These are phyloP conservation scores for Trichoderma gracile DNA, from an alignment of 2,329 filamentous ascomycete species.

Conservation along the genomic window DNA sequence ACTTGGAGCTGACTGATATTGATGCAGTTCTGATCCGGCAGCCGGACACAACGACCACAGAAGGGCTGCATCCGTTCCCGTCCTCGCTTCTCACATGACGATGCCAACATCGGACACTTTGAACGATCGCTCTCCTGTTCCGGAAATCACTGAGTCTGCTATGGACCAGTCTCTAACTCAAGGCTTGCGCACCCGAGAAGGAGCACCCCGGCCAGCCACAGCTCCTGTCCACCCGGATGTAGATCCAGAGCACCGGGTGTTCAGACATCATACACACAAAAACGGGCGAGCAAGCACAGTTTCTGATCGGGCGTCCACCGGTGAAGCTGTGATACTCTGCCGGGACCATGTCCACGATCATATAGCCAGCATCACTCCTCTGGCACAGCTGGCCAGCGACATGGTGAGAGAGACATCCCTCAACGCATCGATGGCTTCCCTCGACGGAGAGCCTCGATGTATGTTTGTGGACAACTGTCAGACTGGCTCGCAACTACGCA, in stretches of 20 bases:
- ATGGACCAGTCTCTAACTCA: conserved; percentile 23
- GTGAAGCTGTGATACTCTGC: background rate
- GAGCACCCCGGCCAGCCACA: background rate
- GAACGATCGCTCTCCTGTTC: conserved; percentile 27
- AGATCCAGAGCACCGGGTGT: background rate
- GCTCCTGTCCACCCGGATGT: background rate
- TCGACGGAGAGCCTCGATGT: conserved; percentile 41
- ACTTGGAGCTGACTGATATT: background rate
- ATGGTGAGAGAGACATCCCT: background rate
- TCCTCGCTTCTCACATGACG: conserved; percentile 39
- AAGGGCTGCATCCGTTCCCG: conserved; percentile 52
- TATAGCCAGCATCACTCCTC: background rate
- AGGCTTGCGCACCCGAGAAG: background rate
- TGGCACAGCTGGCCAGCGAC: background rate
- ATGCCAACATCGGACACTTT: conserved; percentile 3
- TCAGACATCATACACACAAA: background rate
- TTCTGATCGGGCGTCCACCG: background rate
- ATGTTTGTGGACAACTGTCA: conserved; percentile 60
- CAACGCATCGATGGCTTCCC: background rate
- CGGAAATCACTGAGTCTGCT: conserved; percentile 26
- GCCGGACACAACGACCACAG: conserved; percentile 41
- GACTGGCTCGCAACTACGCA: conserved; percentile 63
- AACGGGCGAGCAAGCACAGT: background rate
- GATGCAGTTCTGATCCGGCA: background rate
- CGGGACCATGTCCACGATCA: background rate